Conservation (phyloP, 179 eudicot genomes). For the Silene vulgaris region DNA sequence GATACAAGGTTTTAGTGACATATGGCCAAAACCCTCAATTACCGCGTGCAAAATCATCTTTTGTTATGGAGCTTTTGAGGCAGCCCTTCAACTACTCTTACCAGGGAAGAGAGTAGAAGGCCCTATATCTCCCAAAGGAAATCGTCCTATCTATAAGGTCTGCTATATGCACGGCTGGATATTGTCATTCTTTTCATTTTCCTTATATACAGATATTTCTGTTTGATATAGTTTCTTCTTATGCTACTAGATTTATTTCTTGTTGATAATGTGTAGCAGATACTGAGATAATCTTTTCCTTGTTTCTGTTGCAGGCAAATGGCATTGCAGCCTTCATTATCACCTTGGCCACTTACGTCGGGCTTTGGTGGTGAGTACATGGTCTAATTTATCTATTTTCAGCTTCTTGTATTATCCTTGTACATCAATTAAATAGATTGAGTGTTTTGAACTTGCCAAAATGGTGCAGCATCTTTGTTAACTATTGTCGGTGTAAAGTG, state of each 20-base stretch:
- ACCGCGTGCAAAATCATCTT: conserved; percentile 76
- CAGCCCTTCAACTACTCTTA: conserved; percentile 68
- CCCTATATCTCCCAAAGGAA: conserved; percentile 85
- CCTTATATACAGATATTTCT: background rate
- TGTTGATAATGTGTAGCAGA: background rate
- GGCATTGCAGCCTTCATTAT: conserved; percentile 78
- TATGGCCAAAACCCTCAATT: conserved; percentile 88
- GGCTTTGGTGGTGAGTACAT: conserved; percentile 85
- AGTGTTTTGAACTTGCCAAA: background rate
- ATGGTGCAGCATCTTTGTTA: background rate
- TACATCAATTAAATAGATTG: background rate
- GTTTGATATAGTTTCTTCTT: too few relatives aligned
- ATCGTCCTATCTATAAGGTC: conserved; percentile 90
- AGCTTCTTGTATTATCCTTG: background rate
- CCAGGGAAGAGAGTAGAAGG: conserved; percentile 96
- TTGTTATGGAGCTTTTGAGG: conserved; percentile 86
- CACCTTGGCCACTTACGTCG: conserved; percentile 69
- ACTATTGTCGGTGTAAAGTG: too few relatives aligned
- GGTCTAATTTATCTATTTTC: background rate
- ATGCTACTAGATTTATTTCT: background rate
- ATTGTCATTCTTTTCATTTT: background rate
- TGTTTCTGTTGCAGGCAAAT: conserved; percentile 60
- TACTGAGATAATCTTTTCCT: background rate
- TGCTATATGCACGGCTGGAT: background rate
- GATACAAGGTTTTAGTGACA: conserved; percentile 55